phyloP scores from a whole-genome alignment of 2,329 filamentous ascomycete species.

The Tolypocladium ovalisporum region DNA sequence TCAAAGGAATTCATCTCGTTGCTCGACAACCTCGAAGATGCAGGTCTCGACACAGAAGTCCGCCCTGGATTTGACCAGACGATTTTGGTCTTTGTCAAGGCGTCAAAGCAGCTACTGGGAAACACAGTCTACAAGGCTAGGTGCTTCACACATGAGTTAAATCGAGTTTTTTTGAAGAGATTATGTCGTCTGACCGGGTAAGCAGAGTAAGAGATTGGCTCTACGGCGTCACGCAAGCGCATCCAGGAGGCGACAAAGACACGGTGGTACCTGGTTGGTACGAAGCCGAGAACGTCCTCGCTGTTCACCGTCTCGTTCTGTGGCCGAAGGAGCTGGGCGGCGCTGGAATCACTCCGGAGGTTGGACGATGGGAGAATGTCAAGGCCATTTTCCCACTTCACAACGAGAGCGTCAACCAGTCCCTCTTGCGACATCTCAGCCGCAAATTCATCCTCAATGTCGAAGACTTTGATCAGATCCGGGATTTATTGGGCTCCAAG shows the following conservation, averaged over 20 bases:
- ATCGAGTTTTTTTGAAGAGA: too few relatives aligned
- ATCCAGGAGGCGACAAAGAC: slow-evolving; percentile 45
- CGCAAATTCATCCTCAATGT: slow-evolving; percentile 37
- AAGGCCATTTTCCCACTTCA: slow-evolving; percentile 53
- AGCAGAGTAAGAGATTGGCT: slow-evolving; percentile 64
- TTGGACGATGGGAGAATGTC: slow-evolving; percentile 49
- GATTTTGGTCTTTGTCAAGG: slow-evolving; percentile 55
- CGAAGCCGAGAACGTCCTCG: slow-evolving; percentile 60
- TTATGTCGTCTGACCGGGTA: not conserved
- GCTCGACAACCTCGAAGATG: slow-evolving; percentile 46
- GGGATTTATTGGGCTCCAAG: slow-evolving; percentile 53
- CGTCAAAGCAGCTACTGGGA: slow-evolving; percentile 50
- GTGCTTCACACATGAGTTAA: not conserved
- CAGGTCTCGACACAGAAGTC: slow-evolving; percentile 61
- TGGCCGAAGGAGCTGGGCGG: slow-evolving; percentile 48
- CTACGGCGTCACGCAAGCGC: slow-evolving; percentile 53
- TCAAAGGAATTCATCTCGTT: slow-evolving; percentile 29
- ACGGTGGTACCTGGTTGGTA: slow-evolving; percentile 36
- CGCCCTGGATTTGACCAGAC: slow-evolving; percentile 58
- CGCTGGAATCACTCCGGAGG: slow-evolving; percentile 47
- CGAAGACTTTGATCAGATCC: slow-evolving; percentile 46
- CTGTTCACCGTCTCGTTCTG: slow-evolving; percentile 57
- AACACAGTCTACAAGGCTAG: slow-evolving; percentile 49
- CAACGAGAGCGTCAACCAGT: slow-evolving; percentile 43
- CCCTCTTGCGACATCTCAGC: slow-evolving; percentile 46